Base-by-base conservation (phyloP, 805 yeast species). In the Starmerella bombi region DNA sequence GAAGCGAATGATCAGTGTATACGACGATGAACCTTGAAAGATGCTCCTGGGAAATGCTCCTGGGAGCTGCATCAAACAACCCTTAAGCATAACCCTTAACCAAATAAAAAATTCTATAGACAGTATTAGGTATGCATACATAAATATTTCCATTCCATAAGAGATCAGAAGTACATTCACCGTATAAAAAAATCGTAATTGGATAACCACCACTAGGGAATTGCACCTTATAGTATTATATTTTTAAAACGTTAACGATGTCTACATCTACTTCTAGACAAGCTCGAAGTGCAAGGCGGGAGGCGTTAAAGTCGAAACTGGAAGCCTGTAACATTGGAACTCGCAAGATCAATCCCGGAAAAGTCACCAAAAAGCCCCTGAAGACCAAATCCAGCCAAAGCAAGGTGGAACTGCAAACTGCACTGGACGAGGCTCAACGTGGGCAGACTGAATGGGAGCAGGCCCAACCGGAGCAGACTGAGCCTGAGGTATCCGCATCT, bases 231-330 rank as follows among this genome's bases (percentile, higher is more conserved):
- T 28, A 28, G 6, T 28, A 15, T 15, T 15, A 8, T 10, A 15
- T 28, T 28, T 15, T 15, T 28, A 10, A 7, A 6, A 12, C 31
- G 8, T 8, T 10, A 10, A 12, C n/a, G 6, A 28, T 28, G 31
- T 10, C 31, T 15, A 10, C n/a, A 6, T 28, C 17, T 15, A 28
- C 17, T 25, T 34, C 40, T 29, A 22, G 45, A 22, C 34, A 37
- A 18, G 42, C 38, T 7, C 41, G 47, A 3, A 44, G 47, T 27
- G 47, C 47, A 7, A 38, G 44, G 29, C 41, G 44, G 15, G 47
- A 44, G 28, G 47, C 47, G 10, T n/a, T 44, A 21, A 32, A 32
- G 27, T 8, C 27, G 16, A 19, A 20, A 17, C 25, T 14, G 8
- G 35, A 20, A n/a, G 15, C 25, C 27, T 40, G 40, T 16, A 31